Evolutionary conservation across 2,329 filamentous ascomycete species (phyloP).

Genomic region (Sporothrix luriei): DNA sequence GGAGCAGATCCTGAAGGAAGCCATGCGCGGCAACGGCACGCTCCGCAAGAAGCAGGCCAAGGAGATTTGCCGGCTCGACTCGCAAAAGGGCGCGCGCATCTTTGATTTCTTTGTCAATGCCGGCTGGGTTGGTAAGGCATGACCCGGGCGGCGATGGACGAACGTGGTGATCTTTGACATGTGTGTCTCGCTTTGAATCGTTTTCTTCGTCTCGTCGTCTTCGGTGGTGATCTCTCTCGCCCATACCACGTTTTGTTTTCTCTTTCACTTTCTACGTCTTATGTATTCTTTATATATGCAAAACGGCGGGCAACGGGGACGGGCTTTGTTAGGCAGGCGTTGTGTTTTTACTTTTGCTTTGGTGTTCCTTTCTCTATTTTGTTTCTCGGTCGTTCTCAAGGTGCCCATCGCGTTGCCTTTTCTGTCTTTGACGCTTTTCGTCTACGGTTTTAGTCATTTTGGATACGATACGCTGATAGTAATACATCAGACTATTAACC

Average conservation of each 20-base stretch:
- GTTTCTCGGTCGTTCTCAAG: not conserved
- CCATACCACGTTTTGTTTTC: not conserved
- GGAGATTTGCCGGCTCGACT: conserved; percentile 81
- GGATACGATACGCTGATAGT: not conserved
- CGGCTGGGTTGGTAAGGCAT: conserved; percentile 89
- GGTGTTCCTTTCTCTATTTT: not conserved
- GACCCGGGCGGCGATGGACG: not conserved
- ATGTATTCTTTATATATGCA: conserved; percentile 12
- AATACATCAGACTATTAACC: not conserved
- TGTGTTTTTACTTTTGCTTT: not conserved
- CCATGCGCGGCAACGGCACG: conserved; percentile 81
- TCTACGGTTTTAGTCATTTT: not conserved
- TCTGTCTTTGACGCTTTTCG: not conserved
- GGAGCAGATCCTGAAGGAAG: conserved; percentile 86
- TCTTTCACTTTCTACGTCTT: not conserved
- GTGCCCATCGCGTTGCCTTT: not conserved
- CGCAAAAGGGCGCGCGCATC: conserved; percentile 79
- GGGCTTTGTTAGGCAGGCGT: conserved; percentile 3
- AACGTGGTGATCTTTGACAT: too few relatives aligned
- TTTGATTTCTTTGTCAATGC: conserved; percentile 94
- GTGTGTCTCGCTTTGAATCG: too few relatives aligned
- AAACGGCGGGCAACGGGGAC: conserved; percentile 1
- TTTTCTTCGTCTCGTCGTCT: not conserved
- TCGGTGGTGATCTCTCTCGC: not conserved
- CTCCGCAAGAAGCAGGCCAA: conserved; percentile 94